Conservation (phyloP, 1,139 yeast species). For the Blastobotrys raffinosifermentans region DNA sequence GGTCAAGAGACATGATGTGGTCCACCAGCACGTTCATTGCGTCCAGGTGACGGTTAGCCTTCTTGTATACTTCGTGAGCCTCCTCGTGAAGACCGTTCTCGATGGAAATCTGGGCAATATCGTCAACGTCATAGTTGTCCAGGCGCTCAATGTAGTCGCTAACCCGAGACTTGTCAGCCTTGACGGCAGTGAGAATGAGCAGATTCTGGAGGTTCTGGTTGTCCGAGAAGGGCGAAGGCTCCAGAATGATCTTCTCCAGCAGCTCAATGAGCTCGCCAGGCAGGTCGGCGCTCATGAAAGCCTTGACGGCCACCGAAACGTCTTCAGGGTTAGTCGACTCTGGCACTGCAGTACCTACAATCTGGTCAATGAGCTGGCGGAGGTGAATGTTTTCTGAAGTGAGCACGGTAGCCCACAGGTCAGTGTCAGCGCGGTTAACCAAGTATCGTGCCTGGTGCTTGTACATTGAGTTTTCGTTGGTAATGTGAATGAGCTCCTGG, state of each 20-base stretch:
- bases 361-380: constrained; percentile 87
- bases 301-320: constrained; percentile 90
- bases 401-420: constrained; percentile 77
- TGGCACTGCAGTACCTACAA: constrained; percentile 94
- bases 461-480: constrained; percentile 96
- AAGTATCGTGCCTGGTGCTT: constrained; percentile 97
- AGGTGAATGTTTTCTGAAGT: constrained; percentile 73
- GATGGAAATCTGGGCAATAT: constrained; percentile 87
- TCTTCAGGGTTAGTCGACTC: constrained; percentile 95
- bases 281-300: constrained; percentile 92
- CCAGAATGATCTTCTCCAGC: constrained; percentile 89
- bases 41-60: constrained; percentile 67
- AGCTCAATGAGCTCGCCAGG: constrained; percentile 91
- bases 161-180: constrained; percentile 87
- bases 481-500: constrained; percentile 79
- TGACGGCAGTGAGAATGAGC: constrained; percentile 87
- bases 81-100: constrained; percentile 88
- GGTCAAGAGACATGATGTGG: constrained; percentile 86
- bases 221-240: constrained; percentile 95
- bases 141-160: constrained; percentile 78
- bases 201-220: constrained; percentile 93
- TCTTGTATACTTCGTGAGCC: constrained; percentile 89
- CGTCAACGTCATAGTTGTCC: constrained; percentile 87
- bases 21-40: constrained; percentile 92
- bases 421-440: constrained; percentile 74